These are phyloP conservation scores for Scenedesmus sp. DNA, from an alignment of 163 green algal genomes.

Conservation along the genomic window DNA sequence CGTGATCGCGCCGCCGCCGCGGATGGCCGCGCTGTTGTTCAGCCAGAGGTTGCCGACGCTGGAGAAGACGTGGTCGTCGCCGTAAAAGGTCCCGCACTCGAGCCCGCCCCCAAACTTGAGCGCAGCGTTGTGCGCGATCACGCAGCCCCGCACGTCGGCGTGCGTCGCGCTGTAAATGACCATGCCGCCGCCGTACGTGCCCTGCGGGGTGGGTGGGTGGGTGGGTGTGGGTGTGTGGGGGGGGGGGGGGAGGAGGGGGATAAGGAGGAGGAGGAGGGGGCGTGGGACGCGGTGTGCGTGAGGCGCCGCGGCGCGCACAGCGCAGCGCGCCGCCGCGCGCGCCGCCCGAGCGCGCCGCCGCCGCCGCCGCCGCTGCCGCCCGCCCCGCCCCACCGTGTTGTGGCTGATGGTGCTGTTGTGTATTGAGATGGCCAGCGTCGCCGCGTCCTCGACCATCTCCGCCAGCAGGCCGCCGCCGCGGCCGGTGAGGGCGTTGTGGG, in stretches of 20 bases:
- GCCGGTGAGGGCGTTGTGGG: constrained; percentile 12
- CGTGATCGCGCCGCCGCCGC: constrained; percentile 8
- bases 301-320: no score
- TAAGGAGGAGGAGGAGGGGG: no score
- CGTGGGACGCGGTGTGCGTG: no score
- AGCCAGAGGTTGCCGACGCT: constrained; percentile 17
- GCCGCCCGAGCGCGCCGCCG: no score
- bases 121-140: constrained; percentile 32
- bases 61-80: neutral
- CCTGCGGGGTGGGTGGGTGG: neutral
- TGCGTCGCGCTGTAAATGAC: neutral
- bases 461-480: constrained; percentile 17
- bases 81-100: constrained; percentile 24
- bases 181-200: constrained; percentile 19
- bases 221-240: no score
- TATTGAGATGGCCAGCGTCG: neutral
- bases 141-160: constrained; percentile 11
- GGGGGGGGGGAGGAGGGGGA: no score
- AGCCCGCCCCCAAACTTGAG: constrained; percentile 33
- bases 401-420: constrained; percentile 14
- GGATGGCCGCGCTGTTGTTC: constrained; percentile 20
- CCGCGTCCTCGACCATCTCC: constrained; percentile 12
- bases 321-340: no score
- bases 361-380: no score
- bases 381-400: constrained; percentile 3